Conservation (phyloP, 2,329 filamentous ascomycete genomes). For the Penicillium palitans region DNA sequence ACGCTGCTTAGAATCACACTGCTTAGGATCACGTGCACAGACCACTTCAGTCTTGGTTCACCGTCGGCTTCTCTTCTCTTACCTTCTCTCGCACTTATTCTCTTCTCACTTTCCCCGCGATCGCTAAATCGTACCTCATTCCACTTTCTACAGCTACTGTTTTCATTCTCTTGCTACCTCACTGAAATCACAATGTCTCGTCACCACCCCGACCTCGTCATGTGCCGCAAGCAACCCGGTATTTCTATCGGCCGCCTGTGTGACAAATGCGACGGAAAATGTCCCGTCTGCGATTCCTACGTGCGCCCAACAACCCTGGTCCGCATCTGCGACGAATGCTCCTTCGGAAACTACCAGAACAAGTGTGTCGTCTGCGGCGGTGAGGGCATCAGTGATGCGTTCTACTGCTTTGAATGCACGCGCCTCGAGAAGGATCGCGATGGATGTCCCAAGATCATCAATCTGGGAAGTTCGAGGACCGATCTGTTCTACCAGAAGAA, state of each 20-base stretch:
- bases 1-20: conserved; percentile 15
- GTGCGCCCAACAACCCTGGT: conserved; percentile 96
- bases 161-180: background rate
- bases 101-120: background rate
- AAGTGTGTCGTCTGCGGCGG: conserved; percentile 99
- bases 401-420: conserved; percentile 99
- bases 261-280: conserved; percentile 99
- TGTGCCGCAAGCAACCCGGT: conserved; percentile 98
- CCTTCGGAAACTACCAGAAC: conserved; percentile 99
- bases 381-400: conserved; percentile 96
- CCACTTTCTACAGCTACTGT: background rate
- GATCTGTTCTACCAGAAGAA: conserved; percentile 83
- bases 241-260: conserved; percentile 98
- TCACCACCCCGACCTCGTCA: conserved; percentile 96
- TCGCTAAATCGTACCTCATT: background rate
- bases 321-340: conserved; percentile 98
- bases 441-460: conserved; percentile 99
- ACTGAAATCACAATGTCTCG: conserved; percentile 68
- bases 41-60: conserved; percentile 14
- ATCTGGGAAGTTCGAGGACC: conserved; percentile 90
- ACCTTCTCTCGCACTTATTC: background rate
- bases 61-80: background rate
- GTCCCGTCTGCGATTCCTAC: conserved; percentile 98
- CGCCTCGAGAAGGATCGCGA: conserved; percentile 94
- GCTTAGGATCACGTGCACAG: conserved; percentile 26